Percentiles rank a stretch among this genome's conserved stretches.
phyloP scores from a whole-genome alignment of 2,329 filamentous ascomycete genomes.

The Diaporthe eres region DNA sequence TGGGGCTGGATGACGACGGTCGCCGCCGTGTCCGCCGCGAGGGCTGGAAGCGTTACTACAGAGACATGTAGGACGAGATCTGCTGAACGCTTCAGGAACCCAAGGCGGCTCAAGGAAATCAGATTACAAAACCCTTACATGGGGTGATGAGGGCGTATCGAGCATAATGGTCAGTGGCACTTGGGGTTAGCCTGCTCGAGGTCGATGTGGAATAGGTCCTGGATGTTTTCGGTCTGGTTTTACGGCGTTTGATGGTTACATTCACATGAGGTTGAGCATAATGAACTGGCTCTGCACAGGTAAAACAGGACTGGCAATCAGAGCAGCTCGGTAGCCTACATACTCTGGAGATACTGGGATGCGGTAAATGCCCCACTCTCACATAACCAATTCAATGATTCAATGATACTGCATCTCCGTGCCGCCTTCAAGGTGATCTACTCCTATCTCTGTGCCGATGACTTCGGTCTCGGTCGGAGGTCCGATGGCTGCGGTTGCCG shows the following conservation, averaged over 20 bases:
- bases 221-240: background rate
- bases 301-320: conserved; percentile 38
- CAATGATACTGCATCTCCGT: background rate
- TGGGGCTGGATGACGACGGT: conserved; percentile 78
- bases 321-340: conserved; percentile 7
- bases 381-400: background rate
- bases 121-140: background rate
- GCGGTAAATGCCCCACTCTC: background rate
- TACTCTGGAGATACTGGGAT: background rate
- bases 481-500: conserved; percentile 39
- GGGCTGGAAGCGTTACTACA: conserved; percentile 86
- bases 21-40: conserved; percentile 77
- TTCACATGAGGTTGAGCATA: background rate
- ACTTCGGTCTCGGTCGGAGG: conserved; percentile 46
- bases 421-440: conserved; percentile 54
- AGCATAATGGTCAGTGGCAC: background rate
- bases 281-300: conserved; percentile 34
- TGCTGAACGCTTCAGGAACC: background rate
- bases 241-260: conserved; percentile 45
- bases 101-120: background rate
- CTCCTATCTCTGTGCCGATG: conserved; percentile 56
- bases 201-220: background rate
- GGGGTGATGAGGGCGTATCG: background rate
- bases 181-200: background rate
- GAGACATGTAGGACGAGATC: conserved; percentile 36